phyloP scores from a whole-genome alignment of 1,284 basidiomycete genomes.

The Tylopilus sp. region DNA sequence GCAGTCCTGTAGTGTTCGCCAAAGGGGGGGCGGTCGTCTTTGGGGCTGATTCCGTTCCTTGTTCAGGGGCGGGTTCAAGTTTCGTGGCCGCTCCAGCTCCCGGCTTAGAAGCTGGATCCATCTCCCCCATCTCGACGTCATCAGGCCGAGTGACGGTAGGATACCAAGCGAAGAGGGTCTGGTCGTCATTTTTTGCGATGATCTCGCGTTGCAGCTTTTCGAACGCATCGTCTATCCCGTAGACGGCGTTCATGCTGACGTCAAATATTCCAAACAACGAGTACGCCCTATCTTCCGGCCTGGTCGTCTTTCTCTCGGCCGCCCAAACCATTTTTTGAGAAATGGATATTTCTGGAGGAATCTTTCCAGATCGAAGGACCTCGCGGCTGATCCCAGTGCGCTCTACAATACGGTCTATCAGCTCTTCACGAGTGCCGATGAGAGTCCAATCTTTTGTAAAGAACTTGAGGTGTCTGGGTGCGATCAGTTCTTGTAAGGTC shows the following conservation, averaged over 20 bases:
- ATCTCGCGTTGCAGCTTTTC: slow-evolving; percentile 20
- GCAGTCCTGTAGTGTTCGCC: slow-evolving; percentile 18
- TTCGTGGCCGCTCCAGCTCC: background rate
- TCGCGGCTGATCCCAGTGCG: slow-evolving; percentile 19
- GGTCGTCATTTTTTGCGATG: slow-evolving; percentile 20
- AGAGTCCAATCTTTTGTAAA: slow-evolving; percentile 22
- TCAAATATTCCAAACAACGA: slow-evolving; percentile 27
- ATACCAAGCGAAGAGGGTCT: slow-evolving; percentile 31
- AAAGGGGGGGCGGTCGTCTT: background rate
- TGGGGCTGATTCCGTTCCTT: background rate
- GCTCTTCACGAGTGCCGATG: slow-evolving; percentile 19
- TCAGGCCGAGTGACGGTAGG: background rate
- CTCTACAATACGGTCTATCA: slow-evolving; percentile 13
- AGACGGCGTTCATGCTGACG: slow-evolving; percentile 17
- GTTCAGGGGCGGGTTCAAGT: background rate
- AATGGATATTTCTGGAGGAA: slow-evolving; percentile 14
- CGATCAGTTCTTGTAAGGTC: slow-evolving; percentile 31
- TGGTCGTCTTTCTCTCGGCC: slow-evolving; percentile 15
- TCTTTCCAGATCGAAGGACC: slow-evolving; percentile 14
- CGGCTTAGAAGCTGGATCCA: background rate
- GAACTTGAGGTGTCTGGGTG: slow-evolving; percentile 25
- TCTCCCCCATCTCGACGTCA: slow-evolving; percentile 10
- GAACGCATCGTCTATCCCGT: slow-evolving; percentile 27
- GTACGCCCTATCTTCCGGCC: slow-evolving; percentile 27
- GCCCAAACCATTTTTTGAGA: slow-evolving; percentile 31